Percentiles rank a stretch among this genome's conserved stretches.
Evolutionary conservation across 306 rosid species (phyloP).

Genomic region (Cucumis hystrix): DNA sequence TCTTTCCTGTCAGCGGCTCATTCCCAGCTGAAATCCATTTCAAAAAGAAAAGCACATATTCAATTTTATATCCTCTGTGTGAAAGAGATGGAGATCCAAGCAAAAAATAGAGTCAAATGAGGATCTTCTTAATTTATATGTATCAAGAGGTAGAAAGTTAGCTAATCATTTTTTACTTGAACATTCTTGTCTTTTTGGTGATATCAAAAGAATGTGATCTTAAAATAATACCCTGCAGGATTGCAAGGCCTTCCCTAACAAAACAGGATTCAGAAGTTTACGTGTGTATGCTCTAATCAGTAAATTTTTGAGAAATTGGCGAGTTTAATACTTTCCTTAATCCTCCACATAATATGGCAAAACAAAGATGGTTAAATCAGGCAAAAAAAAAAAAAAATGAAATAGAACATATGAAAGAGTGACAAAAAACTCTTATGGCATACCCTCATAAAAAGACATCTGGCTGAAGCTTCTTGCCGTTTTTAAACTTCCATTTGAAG

Average conservation of each 20-base stretch:
- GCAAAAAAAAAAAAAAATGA: not conserved
- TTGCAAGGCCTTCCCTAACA: no score
- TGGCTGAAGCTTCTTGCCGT: slow-evolving; percentile 30
- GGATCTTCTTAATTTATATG: not conserved
- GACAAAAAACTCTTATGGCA: slow-evolving; percentile 39
- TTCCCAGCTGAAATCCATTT: slow-evolving; percentile 27
- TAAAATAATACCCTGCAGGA: no score
- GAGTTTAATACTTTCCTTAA: not conserved
- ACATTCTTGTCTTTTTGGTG: not conserved
- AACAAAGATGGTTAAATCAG: not conserved
- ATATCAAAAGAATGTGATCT: not conserved
- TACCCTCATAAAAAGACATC: slow-evolving; percentile 53
- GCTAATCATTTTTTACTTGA: not conserved
- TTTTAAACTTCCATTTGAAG: slow-evolving; percentile 38
- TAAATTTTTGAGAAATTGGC: not conserved
- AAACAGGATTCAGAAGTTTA: not conserved
- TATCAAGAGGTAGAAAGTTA: not conserved
- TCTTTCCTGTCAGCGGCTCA: slow-evolving; percentile 54
- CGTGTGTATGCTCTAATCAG: not conserved
- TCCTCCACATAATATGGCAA: not conserved
- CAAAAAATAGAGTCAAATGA: not conserved
- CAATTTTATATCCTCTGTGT: not conserved
- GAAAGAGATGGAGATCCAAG: not conserved
- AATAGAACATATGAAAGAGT: not conserved
- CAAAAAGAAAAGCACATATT: not conserved